Percentiles rank a stretch among this genome's conserved stretches.
Evolutionary conservation across 352 stramenopile species (phyloP).

Genomic region (Pythium pyrilobum): DNA sequence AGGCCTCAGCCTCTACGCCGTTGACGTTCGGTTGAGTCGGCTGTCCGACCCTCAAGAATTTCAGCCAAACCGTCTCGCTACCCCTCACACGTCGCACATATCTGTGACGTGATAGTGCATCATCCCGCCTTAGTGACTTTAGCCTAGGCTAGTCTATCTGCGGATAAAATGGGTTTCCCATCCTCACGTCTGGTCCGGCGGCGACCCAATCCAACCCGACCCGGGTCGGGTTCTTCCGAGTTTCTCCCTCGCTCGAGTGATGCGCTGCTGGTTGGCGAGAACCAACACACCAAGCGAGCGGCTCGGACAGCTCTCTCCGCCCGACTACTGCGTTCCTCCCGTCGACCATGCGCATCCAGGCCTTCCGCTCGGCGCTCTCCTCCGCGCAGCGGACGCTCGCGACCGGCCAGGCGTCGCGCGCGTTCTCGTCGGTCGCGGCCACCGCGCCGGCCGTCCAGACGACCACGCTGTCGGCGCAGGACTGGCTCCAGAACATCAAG

Average conservation of each 20-base stretch:
- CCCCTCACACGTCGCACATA: too few species aligned
- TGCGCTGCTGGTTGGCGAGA: neutral
- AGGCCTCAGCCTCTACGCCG: too few species aligned
- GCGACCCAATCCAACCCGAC: neutral
- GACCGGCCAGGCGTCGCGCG: conserved; percentile 16
- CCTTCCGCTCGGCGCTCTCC: conserved; percentile 60
- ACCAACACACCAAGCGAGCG: neutral
- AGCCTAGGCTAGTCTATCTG: too few species aligned
- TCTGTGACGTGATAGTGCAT: too few species aligned
- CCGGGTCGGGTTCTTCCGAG: neutral
- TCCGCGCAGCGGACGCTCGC: conserved; percentile 44
- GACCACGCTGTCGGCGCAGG: conserved; percentile 48
- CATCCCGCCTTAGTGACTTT: neutral
- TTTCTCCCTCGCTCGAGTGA: too few species aligned
- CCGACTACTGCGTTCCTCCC: too few species aligned
- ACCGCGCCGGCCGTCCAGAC: conserved; percentile 3
- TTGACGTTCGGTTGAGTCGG: too few species aligned
- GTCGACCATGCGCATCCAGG: conserved; percentile 55
- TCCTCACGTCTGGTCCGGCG: neutral
- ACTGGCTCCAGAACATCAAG: conserved; percentile 82
- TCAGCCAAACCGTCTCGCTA: too few species aligned
- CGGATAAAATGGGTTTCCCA: too few species aligned
- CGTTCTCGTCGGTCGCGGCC: conserved; percentile 30
- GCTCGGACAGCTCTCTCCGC: too few species aligned
- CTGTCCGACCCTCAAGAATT: too few species aligned